A percentile compares a stretch with the other conserved stretches of the same genome.
phyloP scores from a whole-genome alignment of 2,329 filamentous ascomycete genomes.

The Macroventuria anomochaeta region DNA sequence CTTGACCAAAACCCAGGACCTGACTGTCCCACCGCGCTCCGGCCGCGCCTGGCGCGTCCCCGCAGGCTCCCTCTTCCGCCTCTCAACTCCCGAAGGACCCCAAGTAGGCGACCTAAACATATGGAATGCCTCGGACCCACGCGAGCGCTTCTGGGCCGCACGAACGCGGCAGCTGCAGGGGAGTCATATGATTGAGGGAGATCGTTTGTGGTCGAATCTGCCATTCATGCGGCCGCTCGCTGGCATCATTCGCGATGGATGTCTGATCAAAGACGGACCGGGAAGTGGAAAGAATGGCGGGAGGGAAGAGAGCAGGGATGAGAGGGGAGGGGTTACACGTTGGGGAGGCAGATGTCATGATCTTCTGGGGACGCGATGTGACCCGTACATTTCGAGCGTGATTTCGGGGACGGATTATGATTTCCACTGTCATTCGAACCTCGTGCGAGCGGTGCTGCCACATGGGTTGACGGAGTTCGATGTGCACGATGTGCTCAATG shows the following conservation, averaged over 20 bases:
- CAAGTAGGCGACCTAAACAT: slow-evolving; percentile 84
- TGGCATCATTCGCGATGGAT: slow-evolving; percentile 70
- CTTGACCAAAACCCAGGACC: slow-evolving; percentile 22
- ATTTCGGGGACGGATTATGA: slow-evolving; percentile 75
- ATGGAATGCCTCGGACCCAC: slow-evolving; percentile 77
- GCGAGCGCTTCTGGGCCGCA: slow-evolving; percentile 82
- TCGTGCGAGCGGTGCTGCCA: slow-evolving; percentile 73
- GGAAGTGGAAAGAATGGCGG: slow-evolving; percentile 28
- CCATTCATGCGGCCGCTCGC: slow-evolving; percentile 78
- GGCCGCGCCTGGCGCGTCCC: slow-evolving; percentile 75
- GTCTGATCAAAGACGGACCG: slow-evolving; percentile 50
- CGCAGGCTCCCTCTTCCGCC: slow-evolving; percentile 71
- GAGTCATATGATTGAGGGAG: slow-evolving; percentile 73
- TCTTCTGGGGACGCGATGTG: slow-evolving; percentile 80
- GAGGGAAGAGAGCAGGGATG: slow-evolving; percentile 53
- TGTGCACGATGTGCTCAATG: slow-evolving; percentile 83
- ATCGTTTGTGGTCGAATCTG: slow-evolving; percentile 78
- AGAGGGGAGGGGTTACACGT: slow-evolving; percentile 56
- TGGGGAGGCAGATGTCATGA: slow-evolving; percentile 76
- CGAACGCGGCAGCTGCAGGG: slow-evolving; percentile 80
- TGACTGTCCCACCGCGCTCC: slow-evolving; percentile 72
- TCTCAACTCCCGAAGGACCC: slow-evolving; percentile 77
- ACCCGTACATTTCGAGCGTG: slow-evolving; percentile 81
- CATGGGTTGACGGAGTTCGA: slow-evolving; percentile 74
- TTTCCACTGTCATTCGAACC: slow-evolving; percentile 84